phyloP scores from a whole-genome alignment of 2,329 filamentous ascomycete species.

The Penicillium sp. region DNA sequence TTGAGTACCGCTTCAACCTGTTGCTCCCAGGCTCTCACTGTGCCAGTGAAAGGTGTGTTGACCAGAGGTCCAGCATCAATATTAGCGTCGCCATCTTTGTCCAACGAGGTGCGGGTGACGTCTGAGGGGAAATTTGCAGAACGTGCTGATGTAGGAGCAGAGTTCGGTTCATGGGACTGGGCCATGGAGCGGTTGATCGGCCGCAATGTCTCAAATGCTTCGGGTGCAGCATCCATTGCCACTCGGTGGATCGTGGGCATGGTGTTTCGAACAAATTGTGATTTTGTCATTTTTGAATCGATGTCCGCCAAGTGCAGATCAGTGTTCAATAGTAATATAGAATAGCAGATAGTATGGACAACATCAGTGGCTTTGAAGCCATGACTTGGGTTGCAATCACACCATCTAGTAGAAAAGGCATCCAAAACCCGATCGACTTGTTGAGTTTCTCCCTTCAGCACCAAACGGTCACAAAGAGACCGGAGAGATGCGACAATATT shows the following conservation, averaged over 20 bases:
- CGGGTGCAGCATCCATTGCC: slow-evolving; percentile 68
- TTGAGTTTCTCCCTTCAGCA: slow-evolving; percentile 89
- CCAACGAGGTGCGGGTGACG: slow-evolving; percentile 13
- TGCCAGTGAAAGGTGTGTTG: slow-evolving; percentile 70
- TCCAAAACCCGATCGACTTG: slow-evolving; percentile 94
- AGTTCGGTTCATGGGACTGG: slow-evolving; percentile 42
- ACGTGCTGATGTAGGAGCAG: slow-evolving; percentile 22
- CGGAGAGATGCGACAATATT: slow-evolving; percentile 79
- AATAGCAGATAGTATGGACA: slow-evolving; percentile 96
- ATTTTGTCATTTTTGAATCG: slow-evolving; percentile 91
- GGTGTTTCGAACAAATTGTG: slow-evolving; percentile 94
- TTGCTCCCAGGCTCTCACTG: slow-evolving; percentile 77
- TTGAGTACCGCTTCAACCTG: slow-evolving; percentile 90
- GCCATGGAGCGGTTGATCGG: slow-evolving; percentile 27
- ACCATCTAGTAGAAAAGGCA: slow-evolving; percentile 87
- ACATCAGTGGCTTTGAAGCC: slow-evolving; percentile 90
- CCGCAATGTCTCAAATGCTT: slow-evolving; percentile 60
- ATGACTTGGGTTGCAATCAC: slow-evolving; percentile 85
- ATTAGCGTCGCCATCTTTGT: slow-evolving; percentile 29
- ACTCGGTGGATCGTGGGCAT: slow-evolving; percentile 82
- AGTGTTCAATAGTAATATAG: slow-evolving; percentile 90
- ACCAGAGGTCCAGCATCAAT: slow-evolving; percentile 65
- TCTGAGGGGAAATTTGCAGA: slow-evolving; percentile 22
- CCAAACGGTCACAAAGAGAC: slow-evolving; percentile 74
- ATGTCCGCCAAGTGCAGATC: slow-evolving; percentile 95